A percentile compares a stretch with the other conserved stretches of the same genome.
phyloP scores from a whole-genome alignment of 179 eudicot genomes.

The Gypsophila paniculata region DNA sequence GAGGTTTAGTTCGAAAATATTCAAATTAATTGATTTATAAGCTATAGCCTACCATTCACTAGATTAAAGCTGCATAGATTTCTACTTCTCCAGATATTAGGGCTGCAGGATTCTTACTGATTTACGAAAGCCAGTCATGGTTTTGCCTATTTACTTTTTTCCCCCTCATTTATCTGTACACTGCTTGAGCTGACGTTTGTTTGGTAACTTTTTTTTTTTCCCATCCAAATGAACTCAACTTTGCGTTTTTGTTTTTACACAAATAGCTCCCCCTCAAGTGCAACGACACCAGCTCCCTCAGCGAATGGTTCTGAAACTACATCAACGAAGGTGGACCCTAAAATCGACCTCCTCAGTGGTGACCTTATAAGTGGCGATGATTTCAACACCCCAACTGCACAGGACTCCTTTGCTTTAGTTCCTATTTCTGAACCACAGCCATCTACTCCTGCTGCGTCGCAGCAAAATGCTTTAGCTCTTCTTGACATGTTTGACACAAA shows the following conservation, averaged over 20 bases:
- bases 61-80: no score
- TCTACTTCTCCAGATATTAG: no score
- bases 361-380: constrained; percentile 87
- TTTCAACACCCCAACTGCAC: constrained; percentile 47
- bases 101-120: no score
- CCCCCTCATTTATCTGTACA: not conserved
- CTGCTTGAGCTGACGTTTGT: not conserved
- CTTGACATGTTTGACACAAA: constrained; percentile 60
- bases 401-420: constrained; percentile 65
- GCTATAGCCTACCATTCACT: no score
- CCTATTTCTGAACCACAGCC: constrained; percentile 64
- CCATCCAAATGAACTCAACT: not conserved
- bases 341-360: constrained; percentile 58
- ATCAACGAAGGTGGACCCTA: constrained; percentile 39
- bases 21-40: no score
- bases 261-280: constrained; percentile 56
- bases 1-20: no score
- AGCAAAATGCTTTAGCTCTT: constrained; percentile 77
- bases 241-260: not conserved
- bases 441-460: constrained; percentile 52
- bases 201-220: not conserved
- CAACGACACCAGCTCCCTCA: constrained; percentile 48
- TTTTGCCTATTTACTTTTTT: no score
- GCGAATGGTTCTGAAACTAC: constrained; percentile 44
- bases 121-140: no score